Evolutionary conservation across 345 rosid species (phyloP), one percentile per base, ranked within the genome.

Genomic region (Abelmoschus esculentus): DNA sequence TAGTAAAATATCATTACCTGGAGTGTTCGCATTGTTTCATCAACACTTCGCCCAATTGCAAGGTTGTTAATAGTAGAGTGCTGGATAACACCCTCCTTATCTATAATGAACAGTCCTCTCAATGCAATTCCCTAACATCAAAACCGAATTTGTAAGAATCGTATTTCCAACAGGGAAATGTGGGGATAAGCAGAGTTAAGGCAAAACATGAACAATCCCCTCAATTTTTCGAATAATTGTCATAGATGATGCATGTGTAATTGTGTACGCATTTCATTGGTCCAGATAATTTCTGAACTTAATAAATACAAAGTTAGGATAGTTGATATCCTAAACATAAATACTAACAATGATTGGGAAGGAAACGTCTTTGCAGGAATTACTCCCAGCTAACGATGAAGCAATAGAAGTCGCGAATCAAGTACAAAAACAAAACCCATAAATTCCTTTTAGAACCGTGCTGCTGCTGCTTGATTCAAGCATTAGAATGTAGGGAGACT

Each of bases 61-160:
- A 92, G 99, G 76, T 96, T 96, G 86, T 96, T 96, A 76, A 92
- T 90, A 76, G 99, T 96, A 44, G 98, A 87, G 78, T 96, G 98
- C 74, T 90, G 98, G 78, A 95, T 95, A 66, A 89, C 84, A 78
- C 98, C 98, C 77, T 90, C 97, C 83, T 91, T 96, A 83, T 96
- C 99, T 66, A 96, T 95, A 71, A 92, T 85, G 81, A 95, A 95
- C 15, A 95, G 96, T 22, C 98, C 98, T 75, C 99, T 84, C 83
- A 95, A 67, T 57, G 98, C 99, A 72, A 95, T 84, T 73, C 98
- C 99, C 98, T 95, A 82, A 68, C 69, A 6, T 62, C 29, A 40
- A 50, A 74, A 73, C 31, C 18, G 62, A 56, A 62, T 22, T 73
- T 56, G 7, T 14, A 67, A 59, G 53, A 70, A 18, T 49, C 6